phyloP scores from a whole-genome alignment of 2,329 filamentous ascomycete genomes.

The Aspergillus ibericus region DNA sequence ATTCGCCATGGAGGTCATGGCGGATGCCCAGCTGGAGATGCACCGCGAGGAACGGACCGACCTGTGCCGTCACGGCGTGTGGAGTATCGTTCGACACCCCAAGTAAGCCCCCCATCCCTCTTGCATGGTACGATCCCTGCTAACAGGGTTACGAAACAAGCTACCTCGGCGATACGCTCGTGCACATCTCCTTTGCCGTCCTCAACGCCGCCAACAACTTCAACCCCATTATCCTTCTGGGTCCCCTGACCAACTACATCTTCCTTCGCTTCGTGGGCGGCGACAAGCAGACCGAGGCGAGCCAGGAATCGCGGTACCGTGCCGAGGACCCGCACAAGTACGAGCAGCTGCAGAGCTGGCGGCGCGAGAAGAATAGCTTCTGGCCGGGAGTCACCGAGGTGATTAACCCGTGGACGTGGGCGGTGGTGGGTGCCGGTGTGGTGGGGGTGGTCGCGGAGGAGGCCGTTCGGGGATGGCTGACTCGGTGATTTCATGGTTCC shows the following conservation, averaged over 20 bases:
- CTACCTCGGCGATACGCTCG: constrained; percentile 61
- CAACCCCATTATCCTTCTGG: constrained; percentile 56
- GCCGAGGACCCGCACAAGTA: constrained; percentile 54
- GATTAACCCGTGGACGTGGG: constrained; percentile 58
- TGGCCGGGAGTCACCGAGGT: constrained; percentile 56
- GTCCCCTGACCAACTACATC: constrained; percentile 58
- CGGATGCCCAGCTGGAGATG: constrained; percentile 56
- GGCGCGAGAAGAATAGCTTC: constrained; percentile 58
- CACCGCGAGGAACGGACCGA: constrained; percentile 48
- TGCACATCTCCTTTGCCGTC: constrained; percentile 61
- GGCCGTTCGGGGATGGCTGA: constrained; percentile 16
- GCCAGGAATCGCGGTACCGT: constrained; percentile 55
- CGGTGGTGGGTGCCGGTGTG: constrained; percentile 52
- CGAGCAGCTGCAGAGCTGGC: constrained; percentile 54
- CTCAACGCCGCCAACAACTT: constrained; percentile 57
- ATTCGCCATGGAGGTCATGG: constrained; percentile 56
- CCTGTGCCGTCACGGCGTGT: constrained; percentile 58
- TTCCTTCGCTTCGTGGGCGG: constrained; percentile 60
- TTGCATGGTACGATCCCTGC: not conserved
- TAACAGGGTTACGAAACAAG: constrained; percentile 34
- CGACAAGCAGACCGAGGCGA: constrained; percentile 56
- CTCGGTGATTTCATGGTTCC: not conserved
- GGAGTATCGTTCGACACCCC: constrained; percentile 62
- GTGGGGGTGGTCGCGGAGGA: constrained; percentile 52
- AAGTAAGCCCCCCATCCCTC: constrained; percentile 50